Conservation (phyloP, 2,329 filamentous ascomycete genomes). For the Drechslerella coelobrocha region DNA sequence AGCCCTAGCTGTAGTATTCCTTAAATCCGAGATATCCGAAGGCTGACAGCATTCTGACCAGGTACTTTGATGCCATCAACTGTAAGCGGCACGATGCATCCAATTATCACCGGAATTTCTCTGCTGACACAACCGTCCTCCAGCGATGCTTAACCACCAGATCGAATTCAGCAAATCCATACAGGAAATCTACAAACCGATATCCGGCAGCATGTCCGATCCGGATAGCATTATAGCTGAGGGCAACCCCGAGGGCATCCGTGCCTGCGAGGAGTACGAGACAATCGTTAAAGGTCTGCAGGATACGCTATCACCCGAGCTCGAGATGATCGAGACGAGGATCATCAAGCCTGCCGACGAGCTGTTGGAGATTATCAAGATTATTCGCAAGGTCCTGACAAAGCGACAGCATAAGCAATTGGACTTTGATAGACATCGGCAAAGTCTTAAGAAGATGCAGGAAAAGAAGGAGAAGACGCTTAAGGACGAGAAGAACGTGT, state of each 20-base stretch:
- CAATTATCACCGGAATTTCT: conserved; percentile 5
- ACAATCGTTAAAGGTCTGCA: conserved; percentile 87
- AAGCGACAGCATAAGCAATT: conserved; percentile 98
- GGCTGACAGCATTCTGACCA: conserved; percentile 53
- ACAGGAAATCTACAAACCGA: conserved; percentile 96
- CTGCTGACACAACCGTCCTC: conserved; percentile 13
- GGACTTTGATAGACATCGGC: conserved; percentile 88
- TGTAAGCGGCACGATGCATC: conserved; percentile 61
- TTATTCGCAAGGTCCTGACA: conserved; percentile 82
- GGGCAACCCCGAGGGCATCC: conserved; percentile 90
- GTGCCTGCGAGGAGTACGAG: conserved; percentile 96
- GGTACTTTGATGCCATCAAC: conserved; percentile 95
- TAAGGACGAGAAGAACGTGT: conserved; percentile 97
- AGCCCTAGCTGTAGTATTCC: conserved; percentile 34
- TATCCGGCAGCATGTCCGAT: conserved; percentile 93
- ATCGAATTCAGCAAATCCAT: conserved; percentile 98
- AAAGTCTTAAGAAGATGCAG: conserved; percentile 87
- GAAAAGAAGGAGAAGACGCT: conserved; percentile 96
- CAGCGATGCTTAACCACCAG: conserved; percentile 91
- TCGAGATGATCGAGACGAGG: conserved; percentile 95
- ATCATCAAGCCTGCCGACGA: conserved; percentile 93
- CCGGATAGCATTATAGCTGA: conserved; percentile 80
- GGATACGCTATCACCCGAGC: conserved; percentile 83
- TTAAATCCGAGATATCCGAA: conserved; percentile 9
- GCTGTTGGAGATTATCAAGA: conserved; percentile 91